Evolutionary conservation across 192 early-diverging fungal genomes (phyloP), one percentile per base, ranked within the genome.

Genomic region (Coemansia sp.): DNA sequence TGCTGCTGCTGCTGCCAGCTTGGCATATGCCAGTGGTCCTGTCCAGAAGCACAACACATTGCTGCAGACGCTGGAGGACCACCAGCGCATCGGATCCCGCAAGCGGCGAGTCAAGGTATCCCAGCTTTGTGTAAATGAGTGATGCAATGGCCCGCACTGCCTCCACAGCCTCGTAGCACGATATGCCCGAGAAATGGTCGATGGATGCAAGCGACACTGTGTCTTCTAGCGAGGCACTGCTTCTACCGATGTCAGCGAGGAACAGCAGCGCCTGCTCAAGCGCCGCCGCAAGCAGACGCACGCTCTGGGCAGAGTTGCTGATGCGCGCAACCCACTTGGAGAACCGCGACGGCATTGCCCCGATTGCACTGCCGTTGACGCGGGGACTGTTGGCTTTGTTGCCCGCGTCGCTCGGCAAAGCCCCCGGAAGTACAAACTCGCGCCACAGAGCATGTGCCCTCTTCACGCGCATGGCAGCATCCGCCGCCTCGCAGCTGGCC

Each of bases 261-360:
- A 29, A 41, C 27, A 23, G 47, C 8, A 73, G 30, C 19, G 72
- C 64, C 34, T 80, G 62, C 17, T 61, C 61, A 34, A 74, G 68
- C n/a, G 72, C 77, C 25, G 50, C 58, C n/a, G 58, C 44, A 2
- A 80, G 61, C 5, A 80, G 53, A 10, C 64, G 68, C 38, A 67
- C 41, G 55, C 67, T 67, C 41, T 80, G 67, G 7, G 30, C 53
- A 2, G 61, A 36, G 47, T 62, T 55, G 67, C 72, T 62, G 36
- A 80, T 67, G 28, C 77, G 71, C 11, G 77, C 77, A 28, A 68
- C 77, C 77, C 77, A 80, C 40, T 80, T 80, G 23, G 67, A 64
- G 56, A 70, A 80, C 40, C 75, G 62, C 56, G 66, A 22, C 20
- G 17, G 8, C 47, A 54, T 29, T 14, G 29, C 34, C 4, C 34